phyloP scores from a whole-genome alignment of 108 stramenopile species.

The Stephanodiscus minutulus region DNA sequence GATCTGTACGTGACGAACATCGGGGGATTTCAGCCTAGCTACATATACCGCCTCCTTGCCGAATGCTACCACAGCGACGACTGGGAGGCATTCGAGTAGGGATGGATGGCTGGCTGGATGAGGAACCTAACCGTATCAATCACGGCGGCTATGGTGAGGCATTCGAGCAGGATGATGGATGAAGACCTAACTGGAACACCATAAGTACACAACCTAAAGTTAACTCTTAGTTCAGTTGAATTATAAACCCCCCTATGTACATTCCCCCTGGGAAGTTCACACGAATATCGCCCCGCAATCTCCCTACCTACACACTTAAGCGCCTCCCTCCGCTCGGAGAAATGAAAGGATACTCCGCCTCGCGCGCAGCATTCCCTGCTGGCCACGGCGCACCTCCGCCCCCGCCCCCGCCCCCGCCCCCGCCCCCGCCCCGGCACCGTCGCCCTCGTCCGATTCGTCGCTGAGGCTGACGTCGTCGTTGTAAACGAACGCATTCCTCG shows the following conservation, averaged over 20 bases:
- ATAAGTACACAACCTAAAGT: no score
- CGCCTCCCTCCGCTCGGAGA: no score
- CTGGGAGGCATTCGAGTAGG: constrained; percentile 77
- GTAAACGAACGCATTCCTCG: constrained; percentile 28
- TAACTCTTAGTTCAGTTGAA: no score
- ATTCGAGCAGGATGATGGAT: constrained; percentile 43
- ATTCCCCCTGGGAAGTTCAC: neutral
- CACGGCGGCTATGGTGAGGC: constrained; percentile 90
- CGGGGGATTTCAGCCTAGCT: constrained; percentile 95
- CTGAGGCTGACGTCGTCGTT: constrained; percentile 19
- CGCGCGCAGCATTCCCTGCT: constrained; percentile 20
- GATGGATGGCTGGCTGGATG: no score
- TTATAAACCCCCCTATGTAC: neutral
- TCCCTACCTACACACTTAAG: no score
- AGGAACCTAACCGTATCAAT: no score
- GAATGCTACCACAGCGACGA: constrained; percentile 96
- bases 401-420: neutral
- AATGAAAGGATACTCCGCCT: constrained; percentile 24
- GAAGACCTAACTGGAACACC: no score
- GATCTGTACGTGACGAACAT: constrained; percentile 94
- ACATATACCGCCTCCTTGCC: constrained; percentile 91
- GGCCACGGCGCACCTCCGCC: neutral
- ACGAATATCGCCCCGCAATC: neutral
- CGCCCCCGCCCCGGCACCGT: neutral
- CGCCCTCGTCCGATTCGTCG: constrained; percentile 23